Conservation (phyloP, 495 filamentous ascomycete genomes). For the Aspergillus mulundensis region DNA sequence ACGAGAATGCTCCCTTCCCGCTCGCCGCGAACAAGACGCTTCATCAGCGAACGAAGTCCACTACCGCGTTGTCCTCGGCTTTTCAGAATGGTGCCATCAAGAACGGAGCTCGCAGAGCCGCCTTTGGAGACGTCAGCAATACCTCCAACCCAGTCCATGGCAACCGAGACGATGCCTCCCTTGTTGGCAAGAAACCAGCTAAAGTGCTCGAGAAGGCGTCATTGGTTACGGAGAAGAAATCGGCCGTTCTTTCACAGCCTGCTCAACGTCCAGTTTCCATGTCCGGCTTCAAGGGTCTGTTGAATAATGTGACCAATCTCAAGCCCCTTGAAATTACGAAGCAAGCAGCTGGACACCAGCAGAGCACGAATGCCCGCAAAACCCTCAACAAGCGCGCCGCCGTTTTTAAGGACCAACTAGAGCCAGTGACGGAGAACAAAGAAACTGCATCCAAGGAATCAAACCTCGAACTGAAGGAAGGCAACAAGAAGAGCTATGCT, state of each 20-base stretch:
- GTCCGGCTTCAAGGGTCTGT: conserved; percentile 40
- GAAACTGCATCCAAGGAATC: conserved; percentile 38
- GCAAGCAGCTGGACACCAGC: conserved; percentile 26
- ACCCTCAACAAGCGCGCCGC: conserved; percentile 56
- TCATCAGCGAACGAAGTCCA: conserved; percentile 81
- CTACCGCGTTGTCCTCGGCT: conserved; percentile 58
- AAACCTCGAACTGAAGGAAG: conserved; percentile 17
- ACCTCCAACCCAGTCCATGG: conserved; percentile 49
- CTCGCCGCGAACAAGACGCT: conserved; percentile 53
- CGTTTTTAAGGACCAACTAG: conserved; percentile 59
- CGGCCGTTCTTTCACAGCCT: conserved; percentile 52
- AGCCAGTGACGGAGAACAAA: conserved; percentile 31
- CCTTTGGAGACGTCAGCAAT: conserved; percentile 79
- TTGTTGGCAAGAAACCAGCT: conserved; percentile 45
- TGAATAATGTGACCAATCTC: conserved; percentile 37
- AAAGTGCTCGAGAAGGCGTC: conserved; percentile 42
- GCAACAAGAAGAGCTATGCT: conserved; percentile 9
- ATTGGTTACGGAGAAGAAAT: conserved; percentile 41
- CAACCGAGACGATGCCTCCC: conserved; percentile 50
- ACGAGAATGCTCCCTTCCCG: conserved; percentile 66
- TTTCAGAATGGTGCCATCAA: conserved; percentile 57
- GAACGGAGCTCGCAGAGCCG: conserved; percentile 66
- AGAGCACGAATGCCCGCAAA: conserved; percentile 41
- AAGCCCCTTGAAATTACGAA: conserved; percentile 38
- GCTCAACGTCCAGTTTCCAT: conserved; percentile 61